Percentiles rank a stretch among this genome's conserved stretches.
Conservation (phyloP, 2,329 filamentous ascomycete genomes). For the Trichophyton equinum region DNA sequence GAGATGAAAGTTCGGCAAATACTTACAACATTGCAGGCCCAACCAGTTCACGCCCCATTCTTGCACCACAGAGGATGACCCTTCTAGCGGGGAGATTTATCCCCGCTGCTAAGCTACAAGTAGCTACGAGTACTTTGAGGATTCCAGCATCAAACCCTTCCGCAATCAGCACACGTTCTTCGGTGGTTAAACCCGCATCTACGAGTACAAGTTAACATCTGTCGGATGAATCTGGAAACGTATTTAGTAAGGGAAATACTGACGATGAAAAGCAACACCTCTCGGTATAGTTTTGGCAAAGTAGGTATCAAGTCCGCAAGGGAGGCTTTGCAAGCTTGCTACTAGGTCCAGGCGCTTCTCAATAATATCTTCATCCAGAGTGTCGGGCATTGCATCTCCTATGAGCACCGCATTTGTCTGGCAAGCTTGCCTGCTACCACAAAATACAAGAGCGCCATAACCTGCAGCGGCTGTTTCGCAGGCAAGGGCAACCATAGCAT, state of each 20-base stretch:
- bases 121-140: constrained; percentile 60
- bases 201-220: constrained; percentile 19
- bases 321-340: constrained; percentile 52
- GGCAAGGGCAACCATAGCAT: constrained; percentile 57
- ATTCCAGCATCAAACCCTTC: constrained; percentile 56
- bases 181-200: constrained; percentile 49
- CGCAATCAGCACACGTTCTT: constrained; percentile 61
- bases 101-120: constrained; percentile 69
- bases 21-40: constrained; percentile 59
- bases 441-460: constrained; percentile 62
- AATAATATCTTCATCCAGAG: constrained; percentile 37
- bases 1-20: background rate
- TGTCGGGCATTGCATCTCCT: constrained; percentile 50
- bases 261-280: constrained; percentile 64
- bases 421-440: constrained; percentile 54
- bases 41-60: constrained; percentile 65
- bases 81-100: constrained; percentile 61
- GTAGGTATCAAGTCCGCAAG: constrained; percentile 52
- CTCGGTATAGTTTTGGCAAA: constrained; percentile 51
- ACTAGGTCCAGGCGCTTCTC: constrained; percentile 53
- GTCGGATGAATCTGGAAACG: background rate
- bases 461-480: constrained; percentile 56
- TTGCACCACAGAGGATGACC: constrained; percentile 62
- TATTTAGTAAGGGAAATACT: constrained; percentile 21
- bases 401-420: constrained; percentile 58